Evolutionary conservation across 2,329 filamentous ascomycete species (phyloP), one percentile per base, ranked within the genome.

Genomic region (Tolypocladium tropicale): DNA sequence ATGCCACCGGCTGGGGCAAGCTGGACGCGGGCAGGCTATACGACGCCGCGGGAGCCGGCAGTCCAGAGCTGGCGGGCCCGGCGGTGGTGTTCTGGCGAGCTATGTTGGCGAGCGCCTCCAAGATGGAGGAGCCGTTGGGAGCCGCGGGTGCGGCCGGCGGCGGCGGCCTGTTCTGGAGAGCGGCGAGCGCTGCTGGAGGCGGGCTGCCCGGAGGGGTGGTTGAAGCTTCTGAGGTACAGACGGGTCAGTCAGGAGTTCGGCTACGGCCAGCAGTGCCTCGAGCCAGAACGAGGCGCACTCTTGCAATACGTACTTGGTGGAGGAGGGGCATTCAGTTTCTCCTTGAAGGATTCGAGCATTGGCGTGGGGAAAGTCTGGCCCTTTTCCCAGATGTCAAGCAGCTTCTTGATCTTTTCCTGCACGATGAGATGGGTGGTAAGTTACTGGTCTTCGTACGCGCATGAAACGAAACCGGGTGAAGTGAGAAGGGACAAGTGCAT

Each of bases 371-470:
- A 97, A 25, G 92, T 97, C 69, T 88, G 86, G 61, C 90, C 90
- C 68, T 94, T 94, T 70, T 96, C 92, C 94, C 94, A 99, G 63
- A 99, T 99, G 70, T 96, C 92, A 74, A 97, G 78, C 64, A 99
- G 82, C 72, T 97, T 97, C 64, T 74, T 74, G 73, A 97, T 93
- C 78, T 96, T 97, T 71, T 95, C 90, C 89, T 94, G 87, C 78
- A 85, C 70, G 63, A 69, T 61, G 67, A 69, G 63, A 64, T 68
- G 46, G 67, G 60, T 58, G 60, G 77, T 80, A 67, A 71, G 69
- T 64, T 69, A 70, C 67, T 61, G 53, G 65, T 62, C 46, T 16
- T n/a, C 28, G 28, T 12, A 34, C 41, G 34, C 14, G n/a, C 28
- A 54, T 54, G 32, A 14, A 37, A 28, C 16, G 43, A 32, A 50